Evolutionary conservation across 2,329 filamentous ascomycete species (phyloP).

Genomic region (Colletotrichum salicis): DNA sequence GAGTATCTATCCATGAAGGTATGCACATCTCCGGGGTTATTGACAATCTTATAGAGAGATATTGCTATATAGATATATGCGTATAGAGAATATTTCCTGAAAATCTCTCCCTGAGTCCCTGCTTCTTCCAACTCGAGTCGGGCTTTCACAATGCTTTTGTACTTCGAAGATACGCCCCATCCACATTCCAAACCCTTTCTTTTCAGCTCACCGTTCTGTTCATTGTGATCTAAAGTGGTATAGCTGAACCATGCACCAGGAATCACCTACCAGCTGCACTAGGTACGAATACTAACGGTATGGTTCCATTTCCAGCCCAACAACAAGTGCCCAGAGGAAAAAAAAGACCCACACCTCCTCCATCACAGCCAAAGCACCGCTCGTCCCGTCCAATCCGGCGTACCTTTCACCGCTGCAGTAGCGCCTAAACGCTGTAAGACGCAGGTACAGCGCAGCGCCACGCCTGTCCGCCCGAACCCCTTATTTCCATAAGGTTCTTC

Average conservation of each 20-base stretch:
- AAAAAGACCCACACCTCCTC: neutral
- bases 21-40: neutral
- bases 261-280: neutral
- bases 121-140: neutral
- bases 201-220: neutral
- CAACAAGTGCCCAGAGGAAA: neutral
- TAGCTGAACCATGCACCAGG: neutral
- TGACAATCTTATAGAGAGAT: neutral
- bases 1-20: neutral
- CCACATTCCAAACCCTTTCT: neutral
- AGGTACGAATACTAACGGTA: neutral
- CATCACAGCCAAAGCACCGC: neutral
- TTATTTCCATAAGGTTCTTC: neutral
- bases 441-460: slow-evolving; percentile 23
- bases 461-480: neutral
- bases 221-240: neutral
- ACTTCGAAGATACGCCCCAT: neutral
- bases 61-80: neutral
- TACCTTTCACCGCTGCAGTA: neutral
- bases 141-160: neutral
- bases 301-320: neutral
- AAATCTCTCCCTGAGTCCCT: too few species aligned
- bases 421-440: slow-evolving; percentile 17
- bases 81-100: rapidly evolving
- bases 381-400: neutral